Percentiles rank a stretch among this genome's conserved stretches.
Evolutionary conservation across 1,139 yeast species (phyloP).

Genomic region (Magnusiomyces tetraspermus): DNA sequence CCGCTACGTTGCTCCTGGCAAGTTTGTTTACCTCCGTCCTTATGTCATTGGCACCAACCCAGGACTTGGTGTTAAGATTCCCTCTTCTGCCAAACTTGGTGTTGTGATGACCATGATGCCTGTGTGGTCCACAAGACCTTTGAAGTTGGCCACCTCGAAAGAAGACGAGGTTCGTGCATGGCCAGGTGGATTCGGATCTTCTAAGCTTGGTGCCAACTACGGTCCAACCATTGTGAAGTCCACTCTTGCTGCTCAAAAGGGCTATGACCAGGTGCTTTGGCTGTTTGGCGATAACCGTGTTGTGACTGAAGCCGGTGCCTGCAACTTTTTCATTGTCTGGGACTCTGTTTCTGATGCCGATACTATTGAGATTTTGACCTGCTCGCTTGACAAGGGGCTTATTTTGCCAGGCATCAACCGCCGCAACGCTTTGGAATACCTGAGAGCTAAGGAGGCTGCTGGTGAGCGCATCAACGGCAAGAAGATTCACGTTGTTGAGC

Average conservation of each 20-base stretch:
- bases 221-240: conserved; percentile 38
- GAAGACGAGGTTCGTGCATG: conserved; percentile 73
- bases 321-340: conserved; percentile 37
- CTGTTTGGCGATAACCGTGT: conserved; percentile 36
- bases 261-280: conserved; percentile 40
- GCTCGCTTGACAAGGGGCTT: conserved; percentile 34
- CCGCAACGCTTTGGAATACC: conserved; percentile 36
- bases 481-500: conserved; percentile 30
- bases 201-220: conserved; percentile 93
- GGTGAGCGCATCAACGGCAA: conserved; percentile 10
- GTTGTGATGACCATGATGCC: conserved; percentile 35
- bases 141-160: conserved; percentile 32
- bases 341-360: conserved; percentile 30
- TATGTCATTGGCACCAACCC: conserved; percentile 30
- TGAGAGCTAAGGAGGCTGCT: conserved; percentile 24
- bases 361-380: conserved; percentile 35
- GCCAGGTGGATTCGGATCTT: conserved; percentile 98
- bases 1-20: conserved; percentile 31
- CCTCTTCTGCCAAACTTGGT: conserved; percentile 34
- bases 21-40: conserved; percentile 29
- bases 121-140: conserved; percentile 27
- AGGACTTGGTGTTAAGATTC: conserved; percentile 35
- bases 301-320: conserved; percentile 41
- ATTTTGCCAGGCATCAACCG: conserved; percentile 40
- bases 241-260: conserved; percentile 33